A percentile compares a stretch with the other conserved stretches of the same genome.
Evolutionary conservation across 164 flowering plant genomes (phyloP).

Genomic region (Stephania cephalantha): DNA sequence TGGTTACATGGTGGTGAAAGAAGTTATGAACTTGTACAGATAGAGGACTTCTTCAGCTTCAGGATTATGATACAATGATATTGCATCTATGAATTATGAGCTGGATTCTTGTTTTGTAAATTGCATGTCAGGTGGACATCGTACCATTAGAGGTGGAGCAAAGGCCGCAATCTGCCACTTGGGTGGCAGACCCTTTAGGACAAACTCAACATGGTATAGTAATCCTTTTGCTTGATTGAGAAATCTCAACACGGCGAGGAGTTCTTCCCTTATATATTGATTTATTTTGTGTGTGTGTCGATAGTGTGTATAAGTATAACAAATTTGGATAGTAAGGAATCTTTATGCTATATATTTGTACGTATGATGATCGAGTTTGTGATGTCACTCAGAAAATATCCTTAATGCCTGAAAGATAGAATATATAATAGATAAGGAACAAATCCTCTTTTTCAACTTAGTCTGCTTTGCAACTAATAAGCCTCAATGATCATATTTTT

Average conservation of each 20-base stretch:
- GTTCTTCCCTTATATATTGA: background rate
- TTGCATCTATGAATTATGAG: background rate
- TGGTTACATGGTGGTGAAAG: background rate
- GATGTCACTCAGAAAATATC: background rate
- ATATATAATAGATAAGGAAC: too few relatives aligned
- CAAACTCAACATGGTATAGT: conserved; percentile 14
- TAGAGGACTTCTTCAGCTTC: background rate
- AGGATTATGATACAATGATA: background rate
- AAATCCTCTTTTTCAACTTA: too few relatives aligned
- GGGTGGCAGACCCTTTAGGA: conserved; percentile 5
- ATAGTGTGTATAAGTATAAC: background rate
- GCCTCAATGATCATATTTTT: background rate
- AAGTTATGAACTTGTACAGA: background rate
- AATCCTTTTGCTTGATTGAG: conserved; percentile 4
- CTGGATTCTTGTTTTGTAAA: conserved; percentile 14
- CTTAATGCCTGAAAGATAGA: too few relatives aligned
- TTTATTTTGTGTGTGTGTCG: background rate
- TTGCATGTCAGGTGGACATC: conserved; percentile 1
- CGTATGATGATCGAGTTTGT: background rate
- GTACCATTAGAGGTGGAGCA: conserved; percentile 3
- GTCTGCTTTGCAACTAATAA: background rate
- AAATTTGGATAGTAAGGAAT: background rate
- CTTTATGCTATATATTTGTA: background rate
- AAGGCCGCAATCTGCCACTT: conserved; percentile 8
- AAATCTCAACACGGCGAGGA: background rate